These are phyloP conservation scores for Aureobasidium leucospermi DNA, from an alignment of 2,329 filamentous ascomycete species.

Conservation along the genomic window DNA sequence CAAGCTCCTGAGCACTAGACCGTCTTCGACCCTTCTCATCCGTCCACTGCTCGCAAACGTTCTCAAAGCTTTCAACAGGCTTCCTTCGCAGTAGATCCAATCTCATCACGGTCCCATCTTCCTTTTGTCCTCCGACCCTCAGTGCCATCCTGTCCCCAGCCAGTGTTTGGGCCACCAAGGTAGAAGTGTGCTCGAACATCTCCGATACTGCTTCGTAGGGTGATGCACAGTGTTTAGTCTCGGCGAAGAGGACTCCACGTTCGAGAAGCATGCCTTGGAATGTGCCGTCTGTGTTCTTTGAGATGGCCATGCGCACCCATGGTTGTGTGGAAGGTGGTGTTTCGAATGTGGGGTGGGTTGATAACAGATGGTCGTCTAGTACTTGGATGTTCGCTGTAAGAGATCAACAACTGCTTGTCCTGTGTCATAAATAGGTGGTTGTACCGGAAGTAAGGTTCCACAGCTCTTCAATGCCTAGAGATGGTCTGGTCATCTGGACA, in stretches of 20 bases:
- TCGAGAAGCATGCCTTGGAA: constrained; percentile 5
- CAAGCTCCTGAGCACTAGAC: not conserved
- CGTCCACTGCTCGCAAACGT: not conserved
- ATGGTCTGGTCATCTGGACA: not conserved
- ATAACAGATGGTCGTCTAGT: not conserved
- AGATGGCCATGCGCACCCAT: constrained; percentile 1
- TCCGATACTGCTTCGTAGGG: not conserved
- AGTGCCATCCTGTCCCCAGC: not conserved
- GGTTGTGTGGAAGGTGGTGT: not conserved
- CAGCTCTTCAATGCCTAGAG: not conserved
- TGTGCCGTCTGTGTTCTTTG: not conserved
- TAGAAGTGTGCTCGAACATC: not conserved
- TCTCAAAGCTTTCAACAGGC: not conserved
- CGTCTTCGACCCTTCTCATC: not conserved
- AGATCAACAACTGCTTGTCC: not conserved
- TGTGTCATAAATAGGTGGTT: not conserved
- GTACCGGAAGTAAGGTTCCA: constrained; percentile 1
- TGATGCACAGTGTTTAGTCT: not conserved
- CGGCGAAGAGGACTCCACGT: not conserved
- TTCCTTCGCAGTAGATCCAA: not conserved
- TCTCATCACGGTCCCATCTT: not conserved
- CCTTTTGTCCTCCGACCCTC: not conserved
- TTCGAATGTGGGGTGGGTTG: not conserved
- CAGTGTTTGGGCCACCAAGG: not conserved
- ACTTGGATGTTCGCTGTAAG: not conserved